A percentile compares a stretch with the other conserved stretches of the same genome.
Evolutionary conservation across 257 asterid genomes (phyloP).

Genomic region (Penstemon newberryi): DNA sequence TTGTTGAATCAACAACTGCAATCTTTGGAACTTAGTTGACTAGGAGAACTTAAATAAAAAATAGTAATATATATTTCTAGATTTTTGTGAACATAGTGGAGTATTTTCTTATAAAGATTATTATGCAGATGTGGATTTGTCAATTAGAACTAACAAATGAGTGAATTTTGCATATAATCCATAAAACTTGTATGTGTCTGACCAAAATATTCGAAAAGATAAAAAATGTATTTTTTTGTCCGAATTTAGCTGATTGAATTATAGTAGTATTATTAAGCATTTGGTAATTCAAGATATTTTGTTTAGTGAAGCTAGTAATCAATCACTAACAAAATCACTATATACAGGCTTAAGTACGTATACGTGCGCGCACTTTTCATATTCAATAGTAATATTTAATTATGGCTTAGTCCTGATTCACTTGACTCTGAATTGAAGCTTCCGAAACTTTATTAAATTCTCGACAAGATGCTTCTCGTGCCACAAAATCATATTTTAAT

Average conservation of each 20-base stretch:
- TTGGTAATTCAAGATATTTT: conserved; percentile 24
- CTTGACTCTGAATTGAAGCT: conserved; percentile 27
- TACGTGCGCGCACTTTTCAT: conserved; percentile 10
- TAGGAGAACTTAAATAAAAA: neutral
- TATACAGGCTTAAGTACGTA: conserved; percentile 16
- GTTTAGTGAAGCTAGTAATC: neutral
- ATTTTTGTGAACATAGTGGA: too few relatives aligned
- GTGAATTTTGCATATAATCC: too few relatives aligned
- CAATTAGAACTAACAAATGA: too few relatives aligned
- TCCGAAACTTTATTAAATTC: conserved; percentile 21
- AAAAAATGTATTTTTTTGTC: too few relatives aligned
- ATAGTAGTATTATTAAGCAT: neutral
- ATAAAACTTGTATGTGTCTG: too few relatives aligned
- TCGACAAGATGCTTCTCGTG: conserved; percentile 46
- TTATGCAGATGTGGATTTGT: too few relatives aligned
- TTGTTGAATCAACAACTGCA: conserved; percentile 47
- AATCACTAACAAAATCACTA: conserved; percentile 35
- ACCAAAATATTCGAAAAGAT: too few relatives aligned
- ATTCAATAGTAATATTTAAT: conserved; percentile 7
- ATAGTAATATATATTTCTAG: neutral
- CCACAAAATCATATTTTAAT: conserved; percentile 35
- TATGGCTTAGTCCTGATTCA: conserved; percentile 19
- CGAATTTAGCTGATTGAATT: too few relatives aligned
- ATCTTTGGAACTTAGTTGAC: conserved; percentile 37
- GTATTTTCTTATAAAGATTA: neutral